Conservation (phyloP, 495 filamentous ascomycete genomes). For the Evernia prunastri region DNA sequence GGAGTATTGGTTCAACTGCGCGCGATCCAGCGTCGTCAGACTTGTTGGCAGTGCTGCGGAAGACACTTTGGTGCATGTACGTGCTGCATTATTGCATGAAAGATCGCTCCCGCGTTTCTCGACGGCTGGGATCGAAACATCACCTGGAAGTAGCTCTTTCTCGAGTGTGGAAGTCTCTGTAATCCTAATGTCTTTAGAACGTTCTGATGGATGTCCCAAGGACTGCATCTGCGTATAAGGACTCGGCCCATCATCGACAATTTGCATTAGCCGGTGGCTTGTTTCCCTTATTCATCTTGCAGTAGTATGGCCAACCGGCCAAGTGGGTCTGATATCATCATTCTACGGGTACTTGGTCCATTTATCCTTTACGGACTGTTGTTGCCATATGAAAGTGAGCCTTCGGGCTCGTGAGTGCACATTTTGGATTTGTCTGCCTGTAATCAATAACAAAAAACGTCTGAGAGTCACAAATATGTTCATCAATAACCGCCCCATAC, state of each 20-base stretch:
- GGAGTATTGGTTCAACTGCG: neutral
- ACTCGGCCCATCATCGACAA: neutral
- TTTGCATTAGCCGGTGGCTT: neutral
- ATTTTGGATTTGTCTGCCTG: neutral
- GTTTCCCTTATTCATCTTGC: neutral
- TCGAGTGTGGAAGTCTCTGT: neutral
- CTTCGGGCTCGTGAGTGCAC: neutral
- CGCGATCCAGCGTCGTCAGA: neutral
- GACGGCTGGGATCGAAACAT: neutral
- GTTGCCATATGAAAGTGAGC: neutral
- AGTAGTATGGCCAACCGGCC: neutral
- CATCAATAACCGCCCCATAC: neutral
- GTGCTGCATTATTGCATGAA: neutral
- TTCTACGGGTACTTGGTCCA: neutral
- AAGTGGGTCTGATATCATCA: neutral
- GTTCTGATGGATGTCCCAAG: neutral
- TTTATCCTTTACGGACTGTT: neutral
- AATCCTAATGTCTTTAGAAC: neutral
- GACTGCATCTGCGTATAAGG: neutral
- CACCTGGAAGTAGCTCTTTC: neutral
- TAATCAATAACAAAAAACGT: neutral
- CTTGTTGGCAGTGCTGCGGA: neutral
- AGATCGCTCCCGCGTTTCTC: neutral
- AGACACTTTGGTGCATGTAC: neutral
- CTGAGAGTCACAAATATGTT: neutral